A percentile compares a stretch with the other conserved stretches of the same genome.
Conservation (phyloP, 345 rosid genomes). For the Conringia planisiliqua region DNA sequence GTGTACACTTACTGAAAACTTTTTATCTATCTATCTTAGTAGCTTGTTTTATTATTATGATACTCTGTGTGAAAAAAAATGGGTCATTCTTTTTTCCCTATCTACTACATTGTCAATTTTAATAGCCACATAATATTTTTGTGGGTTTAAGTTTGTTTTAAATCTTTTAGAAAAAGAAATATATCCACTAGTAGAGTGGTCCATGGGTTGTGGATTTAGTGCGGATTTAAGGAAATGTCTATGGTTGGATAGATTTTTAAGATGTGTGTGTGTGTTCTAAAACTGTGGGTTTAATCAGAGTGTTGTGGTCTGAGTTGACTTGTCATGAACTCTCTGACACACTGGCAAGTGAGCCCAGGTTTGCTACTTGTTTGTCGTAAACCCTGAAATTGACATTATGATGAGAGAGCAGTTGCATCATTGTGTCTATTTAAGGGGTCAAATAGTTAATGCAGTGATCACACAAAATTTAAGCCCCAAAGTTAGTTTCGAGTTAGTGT, state of each 20-base stretch:
- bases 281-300: constrained; percentile 24
- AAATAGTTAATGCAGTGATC: constrained; percentile 18
- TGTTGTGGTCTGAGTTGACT: constrained; percentile 33
- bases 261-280: constrained; percentile 12
- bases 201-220: constrained; percentile 29
- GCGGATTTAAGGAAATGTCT: constrained; percentile 35
- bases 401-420: constrained; percentile 25
- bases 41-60: background rate
- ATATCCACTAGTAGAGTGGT: constrained; percentile 29
- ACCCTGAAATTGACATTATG: constrained; percentile 18
- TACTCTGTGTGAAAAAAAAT: background rate
- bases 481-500: background rate
- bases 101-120: constrained; percentile 18
- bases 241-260: constrained; percentile 29
- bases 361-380: constrained; percentile 28
- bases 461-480: background rate
- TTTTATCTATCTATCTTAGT: constrained; percentile 4
- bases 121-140: constrained; percentile 27
- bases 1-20: constrained; percentile 8
- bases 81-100: background rate
- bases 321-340: constrained; percentile 36
- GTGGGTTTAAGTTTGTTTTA: background rate
- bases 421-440: constrained; percentile 25
- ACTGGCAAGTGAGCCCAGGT: constrained; percentile 37
- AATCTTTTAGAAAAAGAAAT: background rate